phyloP scores from a whole-genome alignment of 1,139 yeast genomes.

The Ashbya aceris region DNA sequence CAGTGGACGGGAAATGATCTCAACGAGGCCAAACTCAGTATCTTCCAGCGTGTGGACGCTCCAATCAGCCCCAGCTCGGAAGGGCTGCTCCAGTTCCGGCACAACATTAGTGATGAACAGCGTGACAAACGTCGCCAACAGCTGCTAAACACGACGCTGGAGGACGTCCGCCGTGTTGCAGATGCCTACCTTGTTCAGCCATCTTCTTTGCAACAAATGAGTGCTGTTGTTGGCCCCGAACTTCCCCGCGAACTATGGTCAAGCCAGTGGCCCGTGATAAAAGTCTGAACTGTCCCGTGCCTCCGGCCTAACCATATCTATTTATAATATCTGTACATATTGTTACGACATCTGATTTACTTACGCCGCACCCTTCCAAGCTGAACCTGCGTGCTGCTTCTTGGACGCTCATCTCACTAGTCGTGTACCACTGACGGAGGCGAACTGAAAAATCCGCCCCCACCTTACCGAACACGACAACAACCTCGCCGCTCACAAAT shows the following conservation, averaged over 20 bases:
- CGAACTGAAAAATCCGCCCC: too few species aligned
- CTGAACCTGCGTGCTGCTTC: too few species aligned
- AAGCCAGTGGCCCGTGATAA: neutral
- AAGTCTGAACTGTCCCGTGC: neutral
- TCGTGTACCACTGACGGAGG: too few species aligned
- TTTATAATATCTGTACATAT: too few species aligned
- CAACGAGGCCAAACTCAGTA: constrained; percentile 80
- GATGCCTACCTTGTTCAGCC: constrained; percentile 14
- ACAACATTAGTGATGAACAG: constrained; percentile 70
- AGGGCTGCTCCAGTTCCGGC: constrained; percentile 56
- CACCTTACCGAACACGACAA: neutral
- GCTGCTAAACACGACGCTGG: constrained; percentile 53
- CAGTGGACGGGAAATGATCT: constrained; percentile 52
- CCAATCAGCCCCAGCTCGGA: constrained; percentile 77
- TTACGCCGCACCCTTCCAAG: too few species aligned
- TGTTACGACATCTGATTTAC: too few species aligned
- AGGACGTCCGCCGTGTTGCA: constrained; percentile 40
- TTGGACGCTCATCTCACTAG: too few species aligned
- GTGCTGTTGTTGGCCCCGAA: constrained; percentile 23
- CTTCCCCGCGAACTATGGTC: constrained; percentile 3
- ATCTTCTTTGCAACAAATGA: constrained; percentile 4
- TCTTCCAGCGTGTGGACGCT: constrained; percentile 87
- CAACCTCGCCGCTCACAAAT: neutral
- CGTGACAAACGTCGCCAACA: constrained; percentile 71
- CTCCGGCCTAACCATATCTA: too few species aligned